Evolutionary conservation across 495 filamentous ascomycete species (phyloP).

Genomic region (Penicillium lividum): DNA sequence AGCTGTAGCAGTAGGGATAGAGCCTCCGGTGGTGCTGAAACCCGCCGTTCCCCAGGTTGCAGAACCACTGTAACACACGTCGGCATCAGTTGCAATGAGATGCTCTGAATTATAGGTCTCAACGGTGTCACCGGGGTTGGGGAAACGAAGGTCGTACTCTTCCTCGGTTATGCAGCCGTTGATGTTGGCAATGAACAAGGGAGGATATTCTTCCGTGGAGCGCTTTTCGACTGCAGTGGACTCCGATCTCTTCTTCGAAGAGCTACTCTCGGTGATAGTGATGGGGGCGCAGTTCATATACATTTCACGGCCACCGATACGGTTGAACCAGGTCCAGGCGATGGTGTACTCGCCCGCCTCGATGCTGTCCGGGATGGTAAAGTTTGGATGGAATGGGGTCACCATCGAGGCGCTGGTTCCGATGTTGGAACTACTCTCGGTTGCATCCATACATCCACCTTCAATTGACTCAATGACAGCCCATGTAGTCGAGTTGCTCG

Average conservation of each 20-base stretch:
- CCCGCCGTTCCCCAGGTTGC: no score
- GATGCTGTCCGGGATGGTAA: slow-evolving; percentile 43
- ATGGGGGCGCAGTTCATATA: slow-evolving; percentile 88
- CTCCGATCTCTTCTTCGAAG: no score
- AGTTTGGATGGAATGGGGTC: slow-evolving; percentile 32
- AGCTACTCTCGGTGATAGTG: slow-evolving; percentile 43
- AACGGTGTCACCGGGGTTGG: slow-evolving; percentile 67
- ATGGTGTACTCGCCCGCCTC: slow-evolving; percentile 57
- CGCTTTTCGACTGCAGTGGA: no score
- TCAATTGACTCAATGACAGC: slow-evolving; percentile 75
- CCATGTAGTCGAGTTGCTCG: slow-evolving; percentile 49
- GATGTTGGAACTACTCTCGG: slow-evolving; percentile 42
- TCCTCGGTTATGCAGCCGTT: slow-evolving; percentile 58
- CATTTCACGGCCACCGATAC: slow-evolving; percentile 79
- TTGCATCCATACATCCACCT: slow-evolving; percentile 63
- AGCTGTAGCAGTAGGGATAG: no score
- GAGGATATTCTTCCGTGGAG: slow-evolving; percentile 50
- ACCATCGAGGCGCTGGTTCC: slow-evolving; percentile 11
- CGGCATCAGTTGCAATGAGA: no score
- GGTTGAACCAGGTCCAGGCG: slow-evolving; percentile 89
- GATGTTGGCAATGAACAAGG: slow-evolving; percentile 80
- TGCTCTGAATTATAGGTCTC: slow-evolving; percentile 5
- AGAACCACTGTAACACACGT: no score
- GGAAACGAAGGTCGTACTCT: slow-evolving; percentile 57
- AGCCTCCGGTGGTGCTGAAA: no score